phyloP scores from a whole-genome alignment of 2,329 filamentous ascomycete genomes.

The Lachnellula willkommii region DNA sequence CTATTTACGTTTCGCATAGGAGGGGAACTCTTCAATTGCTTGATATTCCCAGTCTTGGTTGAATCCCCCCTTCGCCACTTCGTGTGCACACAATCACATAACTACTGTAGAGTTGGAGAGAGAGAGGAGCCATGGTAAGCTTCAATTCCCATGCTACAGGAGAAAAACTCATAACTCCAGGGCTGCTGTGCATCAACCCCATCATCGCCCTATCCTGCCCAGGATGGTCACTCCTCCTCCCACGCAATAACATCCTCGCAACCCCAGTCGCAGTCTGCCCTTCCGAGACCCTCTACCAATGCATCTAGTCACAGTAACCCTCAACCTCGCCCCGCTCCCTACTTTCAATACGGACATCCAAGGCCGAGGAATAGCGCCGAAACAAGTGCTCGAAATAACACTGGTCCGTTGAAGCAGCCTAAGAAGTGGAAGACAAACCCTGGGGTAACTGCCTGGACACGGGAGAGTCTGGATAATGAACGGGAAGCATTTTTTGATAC shows the following conservation, averaged over 20 bases:
- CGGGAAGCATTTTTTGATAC: slow-evolving; percentile 87
- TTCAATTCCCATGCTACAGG: neutral
- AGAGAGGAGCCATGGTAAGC: neutral
- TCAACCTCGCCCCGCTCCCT: slow-evolving; percentile 34
- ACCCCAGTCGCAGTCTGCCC: slow-evolving; percentile 21
- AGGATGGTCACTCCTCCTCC: slow-evolving; percentile 34
- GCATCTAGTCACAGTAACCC: slow-evolving; percentile 11
- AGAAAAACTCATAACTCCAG: neutral
- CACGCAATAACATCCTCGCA: slow-evolving; percentile 44
- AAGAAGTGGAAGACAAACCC: neutral
- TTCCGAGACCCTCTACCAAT: slow-evolving; percentile 20
- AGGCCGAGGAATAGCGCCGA: slow-evolving; percentile 55
- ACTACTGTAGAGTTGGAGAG: neutral
- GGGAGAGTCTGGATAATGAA: slow-evolving; percentile 61
- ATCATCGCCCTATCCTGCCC: slow-evolving; percentile 13
- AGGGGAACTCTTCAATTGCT: neutral
- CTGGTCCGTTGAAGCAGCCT: neutral
- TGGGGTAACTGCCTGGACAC: slow-evolving; percentile 54
- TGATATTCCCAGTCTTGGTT: neutral
- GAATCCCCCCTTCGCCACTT: too few species aligned
- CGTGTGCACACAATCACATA: too few species aligned
- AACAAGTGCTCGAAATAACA: slow-evolving; percentile 37
- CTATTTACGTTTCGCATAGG: neutral
- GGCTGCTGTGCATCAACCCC: slow-evolving; percentile 7
- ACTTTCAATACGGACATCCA: slow-evolving; percentile 66